Base-by-base conservation (phyloP, 139 green algal species). In the Trebouxia sp. region DNA sequence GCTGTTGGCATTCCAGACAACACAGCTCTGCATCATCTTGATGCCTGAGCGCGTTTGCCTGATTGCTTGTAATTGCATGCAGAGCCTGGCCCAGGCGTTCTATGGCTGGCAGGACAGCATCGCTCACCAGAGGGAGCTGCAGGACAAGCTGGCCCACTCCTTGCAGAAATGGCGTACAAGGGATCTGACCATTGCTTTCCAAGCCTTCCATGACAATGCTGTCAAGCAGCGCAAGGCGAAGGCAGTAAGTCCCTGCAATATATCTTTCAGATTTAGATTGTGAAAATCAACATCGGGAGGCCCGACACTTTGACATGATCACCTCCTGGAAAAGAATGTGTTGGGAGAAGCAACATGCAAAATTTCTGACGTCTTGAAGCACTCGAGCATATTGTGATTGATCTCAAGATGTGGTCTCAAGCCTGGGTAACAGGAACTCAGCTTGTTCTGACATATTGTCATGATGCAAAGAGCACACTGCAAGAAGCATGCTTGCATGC, bases 1-100 rank as follows among this genome's bases (percentile, higher is more conserved):
- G n/a, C n/a, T n/a, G n/a, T n/a, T n/a, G n/a, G n/a, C n/a, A n/a
- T n/a, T n/a, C n/a, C n/a, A n/a, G n/a, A n/a, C n/a, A n/a, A n/a
- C n/a, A n/a, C 50, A 58, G 50, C 22, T 58, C 65, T 47, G 14
- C 65, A 42, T 74, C 35, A 41, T 22, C 50, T 22, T 17, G 50
- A 17, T 58, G 4, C 26, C 50, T 17, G 20, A 58, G 50, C 50
- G 26, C 20, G 50, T 58, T 58, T 17, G 50, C 50, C 4, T 5
- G 50, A 17, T 58, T 58, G 50, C 50, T 22, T 69, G 24, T 26
- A 38, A 38, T 22, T 69, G 24, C 6, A 20, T 66, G 72, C 45
- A 79, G 74, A 45, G 14, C 14, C 74, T 79, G 37, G 74, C 45
- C 32, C 45, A 42, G n/a, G 42, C 42, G 3, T 79, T 79, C 74